Evolutionary conservation across 2,329 filamentous ascomycete species (phyloP).

Genomic region (Clonostachys sp.): DNA sequence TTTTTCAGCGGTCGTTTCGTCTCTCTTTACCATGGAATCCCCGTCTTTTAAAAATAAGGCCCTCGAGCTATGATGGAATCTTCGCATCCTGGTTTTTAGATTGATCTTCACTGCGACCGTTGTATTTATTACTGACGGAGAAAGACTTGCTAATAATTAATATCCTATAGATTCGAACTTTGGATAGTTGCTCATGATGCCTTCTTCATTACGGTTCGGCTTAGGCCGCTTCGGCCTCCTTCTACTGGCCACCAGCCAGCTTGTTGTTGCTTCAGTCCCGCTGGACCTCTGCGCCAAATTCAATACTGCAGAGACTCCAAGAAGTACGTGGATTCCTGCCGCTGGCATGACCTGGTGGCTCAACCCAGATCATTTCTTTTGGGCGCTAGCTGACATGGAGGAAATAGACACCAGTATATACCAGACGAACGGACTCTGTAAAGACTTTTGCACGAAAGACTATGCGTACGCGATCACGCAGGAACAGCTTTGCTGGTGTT

Average conservation of each 20-base stretch:
- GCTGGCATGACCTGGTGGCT: no score
- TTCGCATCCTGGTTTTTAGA: neutral
- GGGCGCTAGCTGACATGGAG: no score
- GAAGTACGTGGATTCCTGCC: neutral
- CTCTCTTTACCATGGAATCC: no score
- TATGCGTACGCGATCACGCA: constrained; percentile 69
- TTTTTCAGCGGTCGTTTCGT: no score
- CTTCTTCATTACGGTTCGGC: neutral
- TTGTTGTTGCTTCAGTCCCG: neutral
- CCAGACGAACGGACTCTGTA: constrained; percentile 69
- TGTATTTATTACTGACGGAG: neutral
- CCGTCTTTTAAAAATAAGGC: neutral
- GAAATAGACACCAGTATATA: constrained; percentile 46
- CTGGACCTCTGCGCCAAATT: constrained; percentile 24
- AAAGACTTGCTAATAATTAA: neutral
- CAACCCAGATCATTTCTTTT: no score
- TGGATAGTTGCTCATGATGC: neutral
- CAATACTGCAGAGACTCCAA: constrained; percentile 20
- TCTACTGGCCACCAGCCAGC: neutral
- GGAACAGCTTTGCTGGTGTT: constrained; percentile 67
- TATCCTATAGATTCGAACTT: neutral
- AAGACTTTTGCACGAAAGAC: constrained; percentile 47
- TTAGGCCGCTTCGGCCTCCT: neutral
- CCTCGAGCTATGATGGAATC: neutral
- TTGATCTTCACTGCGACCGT: neutral